Evolutionary conservation across 768 basidiomycete genomes (phyloP).

Genomic region (Tulasnella sp.): DNA sequence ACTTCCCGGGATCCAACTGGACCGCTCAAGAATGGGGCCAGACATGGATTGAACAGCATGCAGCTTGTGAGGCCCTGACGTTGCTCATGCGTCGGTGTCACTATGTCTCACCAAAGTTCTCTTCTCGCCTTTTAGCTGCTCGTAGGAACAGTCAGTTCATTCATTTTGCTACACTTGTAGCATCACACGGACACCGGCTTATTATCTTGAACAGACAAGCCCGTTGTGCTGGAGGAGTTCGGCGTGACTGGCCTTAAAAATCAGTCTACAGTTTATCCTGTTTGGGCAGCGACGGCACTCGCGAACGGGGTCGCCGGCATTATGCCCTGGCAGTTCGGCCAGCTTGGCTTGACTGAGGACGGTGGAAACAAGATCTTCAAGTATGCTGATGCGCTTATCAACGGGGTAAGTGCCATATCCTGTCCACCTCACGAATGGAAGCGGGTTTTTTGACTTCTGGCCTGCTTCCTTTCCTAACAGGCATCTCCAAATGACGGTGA

Average conservation of each 20-base stretch:
- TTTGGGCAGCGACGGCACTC: slow-evolving; percentile 40
- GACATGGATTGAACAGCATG: slow-evolving; percentile 27
- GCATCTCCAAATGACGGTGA: slow-evolving; percentile 48
- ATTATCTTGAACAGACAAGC: slow-evolving; percentile 21
- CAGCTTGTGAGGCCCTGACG: too few species aligned
- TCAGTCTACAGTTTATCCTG: slow-evolving; percentile 39
- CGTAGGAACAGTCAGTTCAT: slow-evolving; percentile 24
- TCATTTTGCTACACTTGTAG: not conserved
- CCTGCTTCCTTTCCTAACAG: slow-evolving; percentile 13
- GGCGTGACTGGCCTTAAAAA: slow-evolving; percentile 32
- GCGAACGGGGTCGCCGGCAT: slow-evolving; percentile 43
- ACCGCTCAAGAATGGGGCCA: slow-evolving; percentile 29
- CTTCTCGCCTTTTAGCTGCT: slow-evolving; percentile 30
- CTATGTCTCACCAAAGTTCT: too few species aligned
- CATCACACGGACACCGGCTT: not conserved
- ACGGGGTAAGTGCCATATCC: slow-evolving; percentile 28
- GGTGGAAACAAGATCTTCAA: slow-evolving; percentile 44
- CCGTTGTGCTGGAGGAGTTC: slow-evolving; percentile 28
- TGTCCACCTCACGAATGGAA: not conserved
- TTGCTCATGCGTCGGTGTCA: too few species aligned
- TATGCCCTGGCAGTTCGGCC: slow-evolving; percentile 50
- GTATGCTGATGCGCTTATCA: slow-evolving; percentile 41
- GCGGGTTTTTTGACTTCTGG: not conserved
- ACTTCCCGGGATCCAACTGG: slow-evolving; percentile 40
- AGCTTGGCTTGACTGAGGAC: slow-evolving; percentile 37